phyloP scores from a whole-genome alignment of 2,329 filamentous ascomycete species.

The Mollisiaceae sp. region DNA sequence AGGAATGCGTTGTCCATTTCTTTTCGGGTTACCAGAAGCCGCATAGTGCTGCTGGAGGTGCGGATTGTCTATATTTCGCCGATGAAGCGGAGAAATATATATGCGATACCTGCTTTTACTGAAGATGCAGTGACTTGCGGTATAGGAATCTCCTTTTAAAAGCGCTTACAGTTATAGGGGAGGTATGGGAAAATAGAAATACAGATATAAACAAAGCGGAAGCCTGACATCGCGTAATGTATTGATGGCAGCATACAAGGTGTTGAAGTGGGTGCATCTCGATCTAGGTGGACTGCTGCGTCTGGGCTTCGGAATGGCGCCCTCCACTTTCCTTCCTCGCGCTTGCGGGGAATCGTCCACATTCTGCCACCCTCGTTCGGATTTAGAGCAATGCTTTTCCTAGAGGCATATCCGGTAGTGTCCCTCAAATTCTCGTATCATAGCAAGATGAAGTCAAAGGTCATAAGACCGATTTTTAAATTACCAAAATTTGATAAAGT shows the following conservation, averaged over 20 bases:
- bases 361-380: neutral
- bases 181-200: neutral
- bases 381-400: too few relatives aligned
- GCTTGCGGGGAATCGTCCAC: constrained; percentile 1
- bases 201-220: neutral
- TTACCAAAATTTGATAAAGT: neutral
- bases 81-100: constrained; percentile 32
- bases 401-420: too few relatives aligned
- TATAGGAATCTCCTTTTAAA: too few relatives aligned
- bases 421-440: too few relatives aligned
- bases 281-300: neutral
- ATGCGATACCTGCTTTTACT: constrained; percentile 19
- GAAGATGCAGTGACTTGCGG: neutral
- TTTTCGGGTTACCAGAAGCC: constrained; percentile 38
- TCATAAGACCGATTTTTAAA: neutral
- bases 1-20: constrained; percentile 39
- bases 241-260: neutral
- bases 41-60: constrained; percentile 35
- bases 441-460: neutral
- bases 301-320: neutral
- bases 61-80: constrained; percentile 40
- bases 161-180: neutral
- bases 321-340: constrained; percentile 5
- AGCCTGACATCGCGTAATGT: neutral
- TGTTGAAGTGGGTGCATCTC: neutral